These are phyloP conservation scores for Stenocarpella maydis DNA, from an alignment of 2,329 filamentous ascomycete genomes.

Conservation along the genomic window DNA sequence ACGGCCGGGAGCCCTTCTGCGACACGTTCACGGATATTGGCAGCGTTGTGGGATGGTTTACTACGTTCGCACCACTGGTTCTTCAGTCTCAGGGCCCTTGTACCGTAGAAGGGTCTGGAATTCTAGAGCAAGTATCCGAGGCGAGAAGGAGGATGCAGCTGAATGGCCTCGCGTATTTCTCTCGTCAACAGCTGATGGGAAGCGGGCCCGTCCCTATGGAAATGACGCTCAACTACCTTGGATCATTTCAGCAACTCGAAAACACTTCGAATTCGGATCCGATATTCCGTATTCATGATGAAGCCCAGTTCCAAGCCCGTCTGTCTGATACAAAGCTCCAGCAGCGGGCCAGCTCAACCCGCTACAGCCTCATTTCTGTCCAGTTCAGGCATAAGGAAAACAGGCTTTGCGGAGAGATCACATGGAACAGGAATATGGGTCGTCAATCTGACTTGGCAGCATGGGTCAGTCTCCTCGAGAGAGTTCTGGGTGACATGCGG, in stretches of 20 bases:
- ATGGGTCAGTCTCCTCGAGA: not conserved
- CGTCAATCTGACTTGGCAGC: not conserved
- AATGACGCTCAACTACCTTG: not conserved
- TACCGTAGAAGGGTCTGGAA: not conserved
- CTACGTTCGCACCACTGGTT: not conserved
- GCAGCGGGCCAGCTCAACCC: not conserved
- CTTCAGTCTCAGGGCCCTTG: not conserved
- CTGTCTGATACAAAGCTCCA: not conserved
- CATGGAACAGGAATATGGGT: not conserved
- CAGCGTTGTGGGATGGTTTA: not conserved
- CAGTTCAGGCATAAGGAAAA: not conserved
- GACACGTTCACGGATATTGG: not conserved
- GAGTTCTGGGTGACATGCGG: not conserved
- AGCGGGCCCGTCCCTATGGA: not conserved
- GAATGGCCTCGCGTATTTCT: not conserved
- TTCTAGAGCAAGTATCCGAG: not conserved
- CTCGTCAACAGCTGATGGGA: not conserved
- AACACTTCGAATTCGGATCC: not conserved
- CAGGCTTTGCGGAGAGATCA: not conserved
- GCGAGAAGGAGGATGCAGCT: not conserved
- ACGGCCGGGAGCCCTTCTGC: not conserved
- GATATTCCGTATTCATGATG: not conserved
- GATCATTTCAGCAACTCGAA: not conserved
- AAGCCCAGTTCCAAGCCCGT: not conserved
- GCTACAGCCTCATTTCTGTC: not conserved